A percentile compares a stretch with the other conserved stretches of the same genome.
Conservation (phyloP, 73 alveolate genomes). For the Paramecium pentaurelia region DNA sequence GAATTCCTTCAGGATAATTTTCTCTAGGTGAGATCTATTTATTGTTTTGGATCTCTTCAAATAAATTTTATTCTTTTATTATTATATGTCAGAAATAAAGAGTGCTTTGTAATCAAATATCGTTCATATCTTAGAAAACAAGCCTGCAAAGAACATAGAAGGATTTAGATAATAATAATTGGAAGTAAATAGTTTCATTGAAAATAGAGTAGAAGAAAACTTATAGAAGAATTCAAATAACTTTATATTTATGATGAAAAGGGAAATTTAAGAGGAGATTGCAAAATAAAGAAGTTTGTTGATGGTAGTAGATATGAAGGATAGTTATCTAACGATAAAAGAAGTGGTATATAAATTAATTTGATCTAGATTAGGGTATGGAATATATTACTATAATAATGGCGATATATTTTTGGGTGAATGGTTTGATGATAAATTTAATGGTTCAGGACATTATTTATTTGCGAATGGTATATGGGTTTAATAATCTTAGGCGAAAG, state of each 20-base stretch:
- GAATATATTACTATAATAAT: slow-evolving; percentile 51
- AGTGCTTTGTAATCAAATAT: not conserved
- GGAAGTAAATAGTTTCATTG: not conserved
- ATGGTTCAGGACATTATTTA: slow-evolving; percentile 59
- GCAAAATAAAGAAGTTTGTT: slow-evolving; percentile 55
- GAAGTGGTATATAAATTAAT: not conserved
- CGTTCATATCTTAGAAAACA: slow-evolving; percentile 12
- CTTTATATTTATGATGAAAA: slow-evolving; percentile 31
- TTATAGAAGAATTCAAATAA: not conserved
- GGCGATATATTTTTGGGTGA: slow-evolving; percentile 70
- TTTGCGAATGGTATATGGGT: slow-evolving; percentile 39
- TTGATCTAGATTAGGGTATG: slow-evolving; percentile 38
- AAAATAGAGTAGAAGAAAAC: not conserved
- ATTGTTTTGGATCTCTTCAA: not conserved
- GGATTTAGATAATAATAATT: slow-evolving; percentile 12
- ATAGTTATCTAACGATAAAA: not conserved
- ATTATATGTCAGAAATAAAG: not conserved
- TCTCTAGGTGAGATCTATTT: not conserved
- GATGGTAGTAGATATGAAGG: slow-evolving; percentile 72
- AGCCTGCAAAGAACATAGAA: slow-evolving; percentile 20
- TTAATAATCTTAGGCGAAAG: not conserved
- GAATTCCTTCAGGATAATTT: not conserved
- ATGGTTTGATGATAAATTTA: slow-evolving; percentile 63
- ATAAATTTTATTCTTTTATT: not conserved
- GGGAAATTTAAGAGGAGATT: slow-evolving; percentile 43